Evolutionary conservation across 345 rosid genomes (phyloP).

Genomic region (Eutrema japonicum): DNA sequence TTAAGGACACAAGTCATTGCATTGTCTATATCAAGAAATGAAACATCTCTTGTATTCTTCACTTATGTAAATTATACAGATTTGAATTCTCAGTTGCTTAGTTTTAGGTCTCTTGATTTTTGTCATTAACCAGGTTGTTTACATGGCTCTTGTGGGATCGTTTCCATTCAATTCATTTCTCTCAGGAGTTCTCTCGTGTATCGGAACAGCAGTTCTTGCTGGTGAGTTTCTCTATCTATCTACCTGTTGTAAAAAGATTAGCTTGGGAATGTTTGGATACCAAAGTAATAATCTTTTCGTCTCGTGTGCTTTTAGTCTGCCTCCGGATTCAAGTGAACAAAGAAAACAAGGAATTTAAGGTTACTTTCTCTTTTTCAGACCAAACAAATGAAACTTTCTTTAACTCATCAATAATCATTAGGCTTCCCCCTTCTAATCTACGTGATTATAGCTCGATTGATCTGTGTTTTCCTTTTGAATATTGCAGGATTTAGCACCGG

Average conservation of each 20-base stretch:
- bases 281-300: not conserved
- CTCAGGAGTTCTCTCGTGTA: constrained; percentile 91
- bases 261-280: not conserved
- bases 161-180: constrained; percentile 97
- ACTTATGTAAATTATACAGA: not conserved
- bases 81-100: not conserved
- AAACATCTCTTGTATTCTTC: not conserved
- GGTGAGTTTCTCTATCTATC: constrained; percentile 53
- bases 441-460: not conserved
- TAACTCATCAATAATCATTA: not conserved
- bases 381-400: not conserved
- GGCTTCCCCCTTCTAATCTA: not conserved
- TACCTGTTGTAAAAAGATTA: not conserved
- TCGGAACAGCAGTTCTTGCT: constrained; percentile 95
- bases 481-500: constrained; percentile 70
- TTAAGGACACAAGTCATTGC: not conserved
- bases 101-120: not conserved
- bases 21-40: not conserved
- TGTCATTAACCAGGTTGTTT: constrained; percentile 62
- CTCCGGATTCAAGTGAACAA: constrained; percentile 97
- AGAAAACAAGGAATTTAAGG: constrained; percentile 93
- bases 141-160: constrained; percentile 93
- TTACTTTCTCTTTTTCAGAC: constrained; percentile 2
- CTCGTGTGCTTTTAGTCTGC: constrained; percentile 57
- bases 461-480: constrained; percentile 1